Conservation (phyloP, 2,329 filamentous ascomycete species). For the Ascochyta viciae-villosae region DNA sequence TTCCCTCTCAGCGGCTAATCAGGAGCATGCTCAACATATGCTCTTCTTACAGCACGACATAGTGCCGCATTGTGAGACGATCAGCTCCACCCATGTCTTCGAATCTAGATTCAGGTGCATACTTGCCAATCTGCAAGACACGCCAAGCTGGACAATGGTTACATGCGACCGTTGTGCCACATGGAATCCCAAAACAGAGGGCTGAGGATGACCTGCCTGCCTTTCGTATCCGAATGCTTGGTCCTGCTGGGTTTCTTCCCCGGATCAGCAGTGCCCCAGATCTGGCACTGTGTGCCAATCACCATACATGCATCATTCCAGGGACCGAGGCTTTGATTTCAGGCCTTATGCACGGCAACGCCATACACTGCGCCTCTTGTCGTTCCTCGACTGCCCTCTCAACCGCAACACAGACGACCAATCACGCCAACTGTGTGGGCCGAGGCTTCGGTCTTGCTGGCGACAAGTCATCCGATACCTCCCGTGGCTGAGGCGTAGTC, state of each 20-base stretch:
- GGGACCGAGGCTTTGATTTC: slow-evolving; percentile 8
- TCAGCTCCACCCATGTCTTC: background rate
- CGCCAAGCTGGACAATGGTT: background rate
- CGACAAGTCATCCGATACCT: slow-evolving; percentile 2
- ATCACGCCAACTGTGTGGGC: slow-evolving; percentile 7
- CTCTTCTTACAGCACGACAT: background rate
- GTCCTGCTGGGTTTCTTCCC: slow-evolving; percentile 3
- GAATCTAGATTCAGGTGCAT: background rate
- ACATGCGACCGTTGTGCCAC: slow-evolving; percentile 5
- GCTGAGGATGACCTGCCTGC: background rate
- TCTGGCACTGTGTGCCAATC: slow-evolving; percentile 4
- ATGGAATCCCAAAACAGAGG: slow-evolving; percentile 3
- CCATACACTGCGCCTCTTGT: slow-evolving; percentile 5
- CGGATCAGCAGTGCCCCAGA: slow-evolving; percentile 5
- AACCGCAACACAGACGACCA: background rate
- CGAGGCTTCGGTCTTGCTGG: slow-evolving; percentile 11
- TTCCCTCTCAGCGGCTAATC: background rate
- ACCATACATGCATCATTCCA: background rate
- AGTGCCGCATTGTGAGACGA: background rate
- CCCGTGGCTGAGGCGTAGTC: slow-evolving; percentile 1
- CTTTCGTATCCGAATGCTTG: slow-evolving; percentile 3
- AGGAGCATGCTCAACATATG: background rate
- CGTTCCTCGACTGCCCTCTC: background rate
- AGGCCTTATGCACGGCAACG: slow-evolving; percentile 5
- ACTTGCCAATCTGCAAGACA: background rate